Conservation (phyloP, 2,329 filamentous ascomycete genomes). For the Immersiporthe knoxdaviesiana region DNA sequence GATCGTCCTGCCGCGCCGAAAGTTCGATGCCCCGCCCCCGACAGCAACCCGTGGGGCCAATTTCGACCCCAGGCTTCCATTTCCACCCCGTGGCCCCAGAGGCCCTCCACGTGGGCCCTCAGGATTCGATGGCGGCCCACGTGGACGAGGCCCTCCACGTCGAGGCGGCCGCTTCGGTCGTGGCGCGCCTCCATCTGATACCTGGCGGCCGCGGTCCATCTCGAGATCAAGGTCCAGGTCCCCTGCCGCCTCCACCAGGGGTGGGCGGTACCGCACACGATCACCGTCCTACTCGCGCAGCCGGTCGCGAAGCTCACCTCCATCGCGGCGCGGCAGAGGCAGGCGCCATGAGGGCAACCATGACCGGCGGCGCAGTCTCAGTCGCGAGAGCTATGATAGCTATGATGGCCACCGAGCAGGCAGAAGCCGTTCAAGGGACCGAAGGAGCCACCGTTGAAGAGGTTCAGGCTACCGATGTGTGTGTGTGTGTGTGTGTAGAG, state of each 20-base stretch:
- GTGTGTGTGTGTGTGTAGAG: too few species aligned
- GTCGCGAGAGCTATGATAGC: conserved; percentile 51
- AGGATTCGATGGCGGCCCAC: conserved; percentile 41
- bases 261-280: conserved; percentile 49
- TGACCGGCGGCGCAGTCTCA: conserved; percentile 49
- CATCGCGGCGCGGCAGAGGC: conserved; percentile 39
- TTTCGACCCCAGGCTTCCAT: conserved; percentile 58
- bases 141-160: conserved; percentile 40
- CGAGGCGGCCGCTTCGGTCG: conserved; percentile 43
- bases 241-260: conserved; percentile 39
- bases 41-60: conserved; percentile 66
- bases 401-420: conserved; percentile 43
- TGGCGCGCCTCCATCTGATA: conserved; percentile 47
- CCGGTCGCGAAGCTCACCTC: conserved; percentile 36
- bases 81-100: conserved; percentile 35
- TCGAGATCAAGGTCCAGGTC: conserved; percentile 53
- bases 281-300: conserved; percentile 43
- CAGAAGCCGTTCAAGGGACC: conserved; percentile 45
- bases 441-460: conserved; percentile 40
- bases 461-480: neutral
- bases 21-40: conserved; percentile 80
- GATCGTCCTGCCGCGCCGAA: conserved; percentile 81
- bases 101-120: conserved; percentile 39
- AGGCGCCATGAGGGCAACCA: conserved; percentile 40
- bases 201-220: conserved; percentile 64